Evolutionary conservation across 768 basidiomycete genomes (phyloP), one percentile per base, ranked within the genome.

Genomic region (Mycena galericulata): DNA sequence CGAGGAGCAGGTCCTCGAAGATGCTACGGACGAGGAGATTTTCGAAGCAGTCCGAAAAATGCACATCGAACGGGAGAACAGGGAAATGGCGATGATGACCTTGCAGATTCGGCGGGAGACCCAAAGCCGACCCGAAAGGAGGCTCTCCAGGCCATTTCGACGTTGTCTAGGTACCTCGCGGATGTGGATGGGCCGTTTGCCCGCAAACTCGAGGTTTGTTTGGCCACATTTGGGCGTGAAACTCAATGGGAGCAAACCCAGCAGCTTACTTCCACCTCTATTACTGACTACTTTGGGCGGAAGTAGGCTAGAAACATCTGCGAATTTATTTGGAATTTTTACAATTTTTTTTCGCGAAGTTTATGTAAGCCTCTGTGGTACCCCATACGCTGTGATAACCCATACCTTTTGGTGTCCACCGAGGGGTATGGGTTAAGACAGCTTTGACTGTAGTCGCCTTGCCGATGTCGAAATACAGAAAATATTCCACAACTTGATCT

Each of bases 11-110:
- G 40, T 59, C 12, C 27, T 22, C 4, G 55, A 57, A 22, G 55
- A 41, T 26, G 55, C 55, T 15, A 57, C 55, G 3, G 57, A 59
- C 7, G 57, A 59, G 20, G 57, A 59, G 12, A 59, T 59, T 45
- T 27, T 9, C 29, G 57, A 59, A 32, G 30, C n/a, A 3, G 54
- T 56, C 34, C 50, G 32, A 51, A 5, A 51, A 51, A 51, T 51
- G 50, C 45, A 46, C 7, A 22, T 7, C 8, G 45, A 46, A 24
- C 4, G 45, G 7, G n/a, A 46, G 54, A 12, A 36, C 36, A 55
- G 9, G 36, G 54, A 55, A 18, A 55, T 24, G 54, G 54, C 15
- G 54, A 55, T 55, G 54, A 55, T 40, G 34, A n/a, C 14, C 18
- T 14, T 20, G n/a, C 32, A 11, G 54, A 55, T 40, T 26, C 22